Base-by-base conservation (phyloP, 306 rosid species). In the Hippophae tibetana region DNA sequence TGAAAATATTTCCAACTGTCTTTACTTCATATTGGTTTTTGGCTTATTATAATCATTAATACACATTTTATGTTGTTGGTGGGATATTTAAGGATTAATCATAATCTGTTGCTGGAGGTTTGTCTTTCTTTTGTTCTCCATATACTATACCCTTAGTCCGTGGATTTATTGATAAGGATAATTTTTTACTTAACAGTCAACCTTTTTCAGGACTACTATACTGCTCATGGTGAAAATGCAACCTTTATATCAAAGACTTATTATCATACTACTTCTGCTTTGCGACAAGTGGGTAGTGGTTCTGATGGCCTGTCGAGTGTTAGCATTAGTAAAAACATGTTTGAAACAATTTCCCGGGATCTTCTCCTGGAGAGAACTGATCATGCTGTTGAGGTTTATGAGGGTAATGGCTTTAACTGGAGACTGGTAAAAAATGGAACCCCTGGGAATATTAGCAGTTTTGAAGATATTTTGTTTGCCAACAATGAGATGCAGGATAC, bases 401-500 rank as follows among this genome's bases (percentile, higher is more conserved):
- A 85, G 84, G 99, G 96, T 2, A 83, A 93, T 71, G 88, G 95
- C 67, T 92, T 90, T 43, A 85, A 76, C 49, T 92, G 99, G 99
- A 86, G 76, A 69, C 82, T 81, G 63, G 72, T 77, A 54, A 87
- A 86, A 82, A 81, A 82, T 75, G 99, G 99, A 66, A 83, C 95
- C 5, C 99, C 99, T 69, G 99, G 99, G 42, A 92, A 88, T 80
- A 81, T 92, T 55, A 84, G 93, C 61, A 82, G 87, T 57, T 92
- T 92, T 44, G 95, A 92, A 82, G 95, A 86, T 58, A 78, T 86
- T 73, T 76, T 92, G 65, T 92, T 92, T 73, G 89, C 99, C 64
- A 92, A 82, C 80, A 85, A 85, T 70, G 99, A 92, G 72, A 92
- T 92, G 99, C 99, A 92, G 72, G 99, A 92, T 68, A 83, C 90